Conservation (phyloP, 352 stramenopile species). For the Phytophthora sp. region DNA sequence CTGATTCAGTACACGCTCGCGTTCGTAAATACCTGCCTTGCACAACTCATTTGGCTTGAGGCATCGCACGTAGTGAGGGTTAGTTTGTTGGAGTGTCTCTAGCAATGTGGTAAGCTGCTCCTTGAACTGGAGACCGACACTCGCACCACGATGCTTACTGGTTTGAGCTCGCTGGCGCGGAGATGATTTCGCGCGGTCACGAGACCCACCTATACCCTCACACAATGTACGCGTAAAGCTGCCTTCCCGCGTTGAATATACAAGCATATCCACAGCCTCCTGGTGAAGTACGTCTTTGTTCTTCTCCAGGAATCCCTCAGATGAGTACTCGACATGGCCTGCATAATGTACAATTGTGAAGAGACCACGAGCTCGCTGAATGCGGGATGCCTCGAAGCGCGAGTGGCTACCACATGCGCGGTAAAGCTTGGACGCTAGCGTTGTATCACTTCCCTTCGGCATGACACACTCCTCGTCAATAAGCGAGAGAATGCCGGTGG, state of each 20-base stretch:
- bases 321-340: slow-evolving; percentile 81
- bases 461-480: slow-evolving; percentile 91
- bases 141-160: slow-evolving; percentile 76
- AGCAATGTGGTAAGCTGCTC: slow-evolving; percentile 78
- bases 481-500: slow-evolving; percentile 79
- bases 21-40: slow-evolving; percentile 60
- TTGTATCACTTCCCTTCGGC: slow-evolving; percentile 83
- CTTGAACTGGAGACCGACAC: slow-evolving; percentile 89
- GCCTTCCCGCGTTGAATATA: slow-evolving; percentile 69
- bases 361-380: slow-evolving; percentile 70
- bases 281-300: slow-evolving; percentile 89
- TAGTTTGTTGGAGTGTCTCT: slow-evolving; percentile 73
- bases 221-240: slow-evolving; percentile 80
- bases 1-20: slow-evolving; percentile 80
- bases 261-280: slow-evolving; percentile 81
- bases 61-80: slow-evolving; percentile 90
- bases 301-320: slow-evolving; percentile 81
- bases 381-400: slow-evolving; percentile 75
- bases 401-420: slow-evolving; percentile 62
- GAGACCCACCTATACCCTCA: slow-evolving; percentile 58
- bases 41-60: slow-evolving; percentile 90
- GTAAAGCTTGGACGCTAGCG: slow-evolving; percentile 86
- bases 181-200: slow-evolving; percentile 53
- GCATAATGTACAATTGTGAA: slow-evolving; percentile 89
- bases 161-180: slow-evolving; percentile 58